Conservation (phyloP, 2,329 filamentous ascomycete species). For the Aspergillus alliaceus region DNA sequence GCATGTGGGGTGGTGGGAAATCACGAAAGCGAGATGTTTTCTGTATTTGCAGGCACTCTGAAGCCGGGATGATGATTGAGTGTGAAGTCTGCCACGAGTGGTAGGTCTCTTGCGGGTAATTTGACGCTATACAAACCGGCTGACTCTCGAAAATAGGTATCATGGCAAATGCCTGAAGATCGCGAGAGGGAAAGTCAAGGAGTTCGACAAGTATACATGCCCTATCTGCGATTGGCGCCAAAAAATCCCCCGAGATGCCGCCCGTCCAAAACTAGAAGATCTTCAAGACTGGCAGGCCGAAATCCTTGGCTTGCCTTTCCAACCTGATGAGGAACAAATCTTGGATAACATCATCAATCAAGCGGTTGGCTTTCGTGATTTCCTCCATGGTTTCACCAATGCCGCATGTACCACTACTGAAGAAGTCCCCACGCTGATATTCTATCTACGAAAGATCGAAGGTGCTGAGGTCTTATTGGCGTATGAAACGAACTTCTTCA, state of each 20-base stretch:
- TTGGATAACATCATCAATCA: constrained; percentile 83
- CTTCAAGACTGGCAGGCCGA: constrained; percentile 82
- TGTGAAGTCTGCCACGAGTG: constrained; percentile 98
- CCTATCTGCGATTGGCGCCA: constrained; percentile 97
- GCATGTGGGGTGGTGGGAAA: constrained; percentile 47
- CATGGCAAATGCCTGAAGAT: constrained; percentile 98
- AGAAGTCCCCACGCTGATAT: constrained; percentile 85
- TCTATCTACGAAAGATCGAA: constrained; percentile 95
- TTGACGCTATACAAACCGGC: constrained; percentile 24
- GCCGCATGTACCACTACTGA: constrained; percentile 77
- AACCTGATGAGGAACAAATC: constrained; percentile 89
- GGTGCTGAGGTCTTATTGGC: constrained; percentile 90
- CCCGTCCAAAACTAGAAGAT: constrained; percentile 91
- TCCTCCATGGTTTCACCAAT: constrained; percentile 78
- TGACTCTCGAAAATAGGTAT: constrained; percentile 61
- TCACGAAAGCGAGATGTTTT: constrained; percentile 76
- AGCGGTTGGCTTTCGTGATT: constrained; percentile 79
- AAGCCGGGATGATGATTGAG: constrained; percentile 99
- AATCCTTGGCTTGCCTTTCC: constrained; percentile 78
- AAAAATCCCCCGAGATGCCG: constrained; percentile 93
- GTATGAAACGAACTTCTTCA: constrained; percentile 96
- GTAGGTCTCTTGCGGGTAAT: constrained; percentile 52
- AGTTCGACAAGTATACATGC: constrained; percentile 97
- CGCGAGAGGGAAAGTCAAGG: constrained; percentile 94
- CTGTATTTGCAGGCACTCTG: constrained; percentile 89